A percentile compares a stretch with the other conserved stretches of the same genome.
Conservation (phyloP, 2,329 filamentous ascomycete genomes). For the Aotearoamyces nothofagi region DNA sequence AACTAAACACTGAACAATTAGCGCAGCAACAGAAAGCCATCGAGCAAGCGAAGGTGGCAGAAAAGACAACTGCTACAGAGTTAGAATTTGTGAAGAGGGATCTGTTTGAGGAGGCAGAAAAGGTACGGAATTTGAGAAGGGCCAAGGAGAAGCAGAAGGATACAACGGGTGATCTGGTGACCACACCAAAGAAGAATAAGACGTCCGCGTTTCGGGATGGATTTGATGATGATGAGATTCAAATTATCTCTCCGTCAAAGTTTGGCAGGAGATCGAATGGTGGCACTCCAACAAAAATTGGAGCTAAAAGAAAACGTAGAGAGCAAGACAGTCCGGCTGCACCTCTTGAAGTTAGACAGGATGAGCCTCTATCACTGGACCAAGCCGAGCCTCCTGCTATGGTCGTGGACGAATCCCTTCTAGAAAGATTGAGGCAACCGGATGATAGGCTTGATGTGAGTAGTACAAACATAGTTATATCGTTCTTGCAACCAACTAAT, state of each 20-base stretch:
- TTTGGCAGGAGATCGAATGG: constrained; percentile 20
- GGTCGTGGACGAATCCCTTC: constrained; percentile 18
- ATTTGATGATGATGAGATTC: constrained; percentile 45
- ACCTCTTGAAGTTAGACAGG: constrained; percentile 26
- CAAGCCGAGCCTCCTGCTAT: constrained; percentile 8
- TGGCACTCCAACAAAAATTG: constrained; percentile 43
- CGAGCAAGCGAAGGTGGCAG: constrained; percentile 48
- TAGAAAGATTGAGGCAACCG: constrained; percentile 22
- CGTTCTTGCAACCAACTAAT: constrained; percentile 1
- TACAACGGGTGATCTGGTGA: constrained; percentile 16
- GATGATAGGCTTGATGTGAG: constrained; percentile 25
- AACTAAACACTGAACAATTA: constrained; percentile 46
- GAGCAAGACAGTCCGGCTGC: constrained; percentile 49
- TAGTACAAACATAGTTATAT: constrained; percentile 1
- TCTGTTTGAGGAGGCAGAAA: constrained; percentile 40
- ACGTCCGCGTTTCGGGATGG: constrained; percentile 52
- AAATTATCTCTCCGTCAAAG: constrained; percentile 30
- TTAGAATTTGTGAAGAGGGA: constrained; percentile 61
- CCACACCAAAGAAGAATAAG: constrained; percentile 49
- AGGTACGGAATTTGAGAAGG: constrained; percentile 22
- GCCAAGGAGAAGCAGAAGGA: constrained; percentile 31
- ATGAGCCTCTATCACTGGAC: constrained; percentile 7
- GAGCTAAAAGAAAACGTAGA: constrained; percentile 54
- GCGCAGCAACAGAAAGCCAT: constrained; percentile 47
- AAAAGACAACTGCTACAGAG: constrained; percentile 51